phyloP scores from a whole-genome alignment of 1,139 yeast species.

The Protomyces macrosporus region DNA sequence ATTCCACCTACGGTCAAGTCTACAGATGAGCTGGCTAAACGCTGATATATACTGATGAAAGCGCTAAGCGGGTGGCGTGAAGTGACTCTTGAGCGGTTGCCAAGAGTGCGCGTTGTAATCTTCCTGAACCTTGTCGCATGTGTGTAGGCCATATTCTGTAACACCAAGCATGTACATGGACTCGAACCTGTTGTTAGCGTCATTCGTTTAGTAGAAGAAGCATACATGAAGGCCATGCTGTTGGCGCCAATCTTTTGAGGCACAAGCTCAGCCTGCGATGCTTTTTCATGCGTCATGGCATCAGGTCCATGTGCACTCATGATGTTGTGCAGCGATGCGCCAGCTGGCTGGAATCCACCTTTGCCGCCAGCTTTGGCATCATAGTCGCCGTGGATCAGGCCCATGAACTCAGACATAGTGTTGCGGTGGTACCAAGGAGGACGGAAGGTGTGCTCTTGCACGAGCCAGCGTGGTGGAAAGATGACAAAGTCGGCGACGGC shows the following conservation, averaged over 20 bases:
- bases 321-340: constrained; percentile 37
- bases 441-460: constrained; percentile 37
- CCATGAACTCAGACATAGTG: constrained; percentile 38
- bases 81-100: constrained; percentile 33
- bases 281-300: constrained; percentile 34
- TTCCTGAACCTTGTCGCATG: constrained; percentile 34
- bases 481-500: constrained; percentile 38
- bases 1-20: constrained; percentile 4
- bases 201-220: background rate
- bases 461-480: constrained; percentile 38
- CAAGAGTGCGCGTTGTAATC: constrained; percentile 34
- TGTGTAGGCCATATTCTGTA: constrained; percentile 26
- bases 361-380: constrained; percentile 33
- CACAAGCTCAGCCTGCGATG: constrained; percentile 32
- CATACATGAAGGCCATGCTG: constrained; percentile 37
- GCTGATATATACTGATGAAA: background rate
- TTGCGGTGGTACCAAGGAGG: constrained; percentile 39
- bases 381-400: constrained; percentile 36
- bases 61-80: constrained; percentile 20
- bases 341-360: constrained; percentile 38
- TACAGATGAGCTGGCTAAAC: background rate
- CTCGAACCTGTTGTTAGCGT: background rate
- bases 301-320: constrained; percentile 39
- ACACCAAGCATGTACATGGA: constrained; percentile 23
- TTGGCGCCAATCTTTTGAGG: constrained; percentile 35